These are phyloP conservation scores for Chrysosporium keratinophilum DNA, from an alignment of 2,329 filamentous ascomycete genomes.

Conservation along the genomic window DNA sequence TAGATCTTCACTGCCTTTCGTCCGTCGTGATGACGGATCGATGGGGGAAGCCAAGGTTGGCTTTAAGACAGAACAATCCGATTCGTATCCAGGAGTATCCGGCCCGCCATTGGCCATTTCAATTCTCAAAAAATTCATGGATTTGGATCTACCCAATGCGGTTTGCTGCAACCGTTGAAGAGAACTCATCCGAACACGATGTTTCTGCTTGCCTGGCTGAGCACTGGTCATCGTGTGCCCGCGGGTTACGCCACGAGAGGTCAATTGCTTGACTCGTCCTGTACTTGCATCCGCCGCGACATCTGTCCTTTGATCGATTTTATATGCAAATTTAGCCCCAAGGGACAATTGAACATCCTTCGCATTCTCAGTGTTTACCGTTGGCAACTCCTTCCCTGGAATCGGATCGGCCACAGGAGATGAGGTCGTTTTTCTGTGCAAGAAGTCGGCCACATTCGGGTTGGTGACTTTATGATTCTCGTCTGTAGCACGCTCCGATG, in stretches of 20 bases:
- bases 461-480: too few species aligned
- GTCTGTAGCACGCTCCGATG: neutral
- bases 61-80: slow-evolving; percentile 11
- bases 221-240: neutral
- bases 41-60: neutral
- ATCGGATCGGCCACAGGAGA: neutral
- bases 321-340: slow-evolving; percentile 1
- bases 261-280: neutral
- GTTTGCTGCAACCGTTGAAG: slow-evolving; percentile 34
- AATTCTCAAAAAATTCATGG: slow-evolving; percentile 22
- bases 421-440: too few species aligned
- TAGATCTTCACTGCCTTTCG: slow-evolving; percentile 43
- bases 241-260: neutral
- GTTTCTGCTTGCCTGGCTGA: slow-evolving; percentile 12
- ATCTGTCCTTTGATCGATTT: neutral
- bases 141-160: slow-evolving; percentile 32
- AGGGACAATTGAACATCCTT: neutral
- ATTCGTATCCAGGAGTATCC: slow-evolving; percentile 16
- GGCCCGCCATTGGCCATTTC: neutral
- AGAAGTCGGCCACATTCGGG: too few species aligned
- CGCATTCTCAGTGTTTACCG: neutral
- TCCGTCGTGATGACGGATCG: neutral
- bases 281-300: neutral
- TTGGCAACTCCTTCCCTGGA: neutral
- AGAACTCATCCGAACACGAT: slow-evolving; percentile 27